Evolutionary conservation across 1,139 yeast species (phyloP).

Genomic region (Saccharomyces hybrid): DNA sequence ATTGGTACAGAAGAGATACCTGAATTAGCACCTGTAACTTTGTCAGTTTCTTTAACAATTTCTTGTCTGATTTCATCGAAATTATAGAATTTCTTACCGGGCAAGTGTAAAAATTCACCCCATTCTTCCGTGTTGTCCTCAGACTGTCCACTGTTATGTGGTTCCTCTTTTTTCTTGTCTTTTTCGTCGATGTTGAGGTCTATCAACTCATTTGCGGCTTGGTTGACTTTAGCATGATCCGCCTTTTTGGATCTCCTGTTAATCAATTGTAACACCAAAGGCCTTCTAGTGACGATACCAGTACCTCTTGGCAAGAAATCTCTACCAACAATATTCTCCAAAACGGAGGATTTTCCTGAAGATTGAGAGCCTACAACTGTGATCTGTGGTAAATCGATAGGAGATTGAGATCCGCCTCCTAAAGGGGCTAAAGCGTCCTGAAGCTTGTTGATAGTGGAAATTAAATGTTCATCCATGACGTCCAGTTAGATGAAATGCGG

Average conservation of each 20-base stretch:
- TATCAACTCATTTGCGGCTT: constrained; percentile 34
- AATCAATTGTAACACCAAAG: constrained; percentile 73
- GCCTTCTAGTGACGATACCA: constrained; percentile 92
- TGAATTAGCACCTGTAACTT: constrained; percentile 83
- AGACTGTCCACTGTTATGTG: constrained; percentile 32
- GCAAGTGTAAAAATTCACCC: constrained; percentile 95
- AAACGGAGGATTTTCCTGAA: constrained; percentile 86
- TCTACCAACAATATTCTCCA: constrained; percentile 90
- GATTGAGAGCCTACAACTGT: constrained; percentile 96
- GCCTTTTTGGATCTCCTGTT: constrained; percentile 47
- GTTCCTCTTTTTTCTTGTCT: constrained; percentile 12
- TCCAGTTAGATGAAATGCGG: not conserved
- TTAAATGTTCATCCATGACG: constrained; percentile 80
- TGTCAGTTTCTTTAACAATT: constrained; percentile 88
- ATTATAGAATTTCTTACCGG: constrained; percentile 78
- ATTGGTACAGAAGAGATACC: constrained; percentile 93
- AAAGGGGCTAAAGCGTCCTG: constrained; percentile 93
- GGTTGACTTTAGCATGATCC: constrained; percentile 14
- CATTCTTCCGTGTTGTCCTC: constrained; percentile 89
- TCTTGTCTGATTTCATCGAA: constrained; percentile 88
- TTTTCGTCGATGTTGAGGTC: constrained; percentile 30
- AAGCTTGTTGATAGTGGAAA: constrained; percentile 82
- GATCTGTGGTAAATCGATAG: constrained; percentile 89
- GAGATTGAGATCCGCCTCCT: constrained; percentile 78
- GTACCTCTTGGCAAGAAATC: constrained; percentile 94